phyloP scores from a whole-genome alignment of 2,329 filamentous ascomycete species.

The Bipolaris victoriae region DNA sequence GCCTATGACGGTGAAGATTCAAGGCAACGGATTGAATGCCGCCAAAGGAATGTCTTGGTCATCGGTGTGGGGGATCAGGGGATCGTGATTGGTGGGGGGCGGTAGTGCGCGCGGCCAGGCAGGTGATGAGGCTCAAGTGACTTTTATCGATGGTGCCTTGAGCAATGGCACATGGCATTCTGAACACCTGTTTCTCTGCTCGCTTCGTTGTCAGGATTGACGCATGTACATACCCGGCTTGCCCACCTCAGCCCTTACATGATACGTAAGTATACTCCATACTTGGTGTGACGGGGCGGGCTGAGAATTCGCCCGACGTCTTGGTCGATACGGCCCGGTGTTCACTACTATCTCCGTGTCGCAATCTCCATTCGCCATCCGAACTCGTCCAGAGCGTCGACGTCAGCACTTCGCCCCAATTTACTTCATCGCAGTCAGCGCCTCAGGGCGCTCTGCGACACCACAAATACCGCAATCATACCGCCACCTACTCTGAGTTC shows the following conservation, averaged over 20 bases:
- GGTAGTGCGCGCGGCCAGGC: not conserved
- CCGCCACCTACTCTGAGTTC: not conserved
- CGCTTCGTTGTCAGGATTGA: not conserved
- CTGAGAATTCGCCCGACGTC: conserved; percentile 17
- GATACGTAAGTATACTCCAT: too few species aligned
- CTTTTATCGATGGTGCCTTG: conserved; percentile 1
- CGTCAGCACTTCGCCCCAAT: conserved; percentile 28
- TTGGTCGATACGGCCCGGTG: not conserved
- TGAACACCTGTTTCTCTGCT: not conserved
- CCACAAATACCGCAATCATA: conserved; percentile 28
- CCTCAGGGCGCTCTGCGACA: conserved; percentile 26
- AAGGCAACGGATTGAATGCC: not conserved
- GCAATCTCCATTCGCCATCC: conserved; percentile 16
- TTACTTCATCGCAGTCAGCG: conserved; percentile 24
- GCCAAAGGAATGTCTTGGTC: not conserved
- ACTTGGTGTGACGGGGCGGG: conserved; percentile 1
- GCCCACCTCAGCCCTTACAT: too few species aligned
- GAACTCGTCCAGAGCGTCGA: conserved; percentile 23
- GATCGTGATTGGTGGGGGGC: conserved; percentile 6
- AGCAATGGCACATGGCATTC: not conserved
- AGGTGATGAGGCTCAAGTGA: conserved; percentile 9
- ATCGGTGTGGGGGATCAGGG: conserved; percentile 7
- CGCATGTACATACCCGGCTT: too few species aligned
- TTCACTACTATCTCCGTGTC: conserved; percentile 20
- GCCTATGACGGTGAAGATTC: not conserved